phyloP scores from a whole-genome alignment of 139 green algal genomes.

The Coelastrella sp. region DNA sequence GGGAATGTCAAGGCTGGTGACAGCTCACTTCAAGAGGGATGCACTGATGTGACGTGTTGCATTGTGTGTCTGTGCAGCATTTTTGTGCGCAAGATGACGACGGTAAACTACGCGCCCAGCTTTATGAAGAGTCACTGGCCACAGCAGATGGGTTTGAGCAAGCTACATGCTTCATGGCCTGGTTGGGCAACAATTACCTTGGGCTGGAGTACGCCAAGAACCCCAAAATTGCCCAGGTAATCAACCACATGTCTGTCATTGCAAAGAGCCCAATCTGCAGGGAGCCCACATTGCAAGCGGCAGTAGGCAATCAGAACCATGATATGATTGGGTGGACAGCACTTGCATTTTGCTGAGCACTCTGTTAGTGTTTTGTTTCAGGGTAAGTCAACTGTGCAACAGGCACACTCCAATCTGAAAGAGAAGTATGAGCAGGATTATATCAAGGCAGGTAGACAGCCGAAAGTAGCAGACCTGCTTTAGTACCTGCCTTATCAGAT shows the following conservation, averaged over 20 bases:
- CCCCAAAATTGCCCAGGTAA: background rate
- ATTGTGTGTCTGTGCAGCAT: background rate
- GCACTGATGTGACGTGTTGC: too few species aligned
- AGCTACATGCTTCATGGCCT: background rate
- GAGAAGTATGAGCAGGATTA: background rate
- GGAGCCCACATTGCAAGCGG: too few species aligned
- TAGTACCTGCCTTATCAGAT: background rate
- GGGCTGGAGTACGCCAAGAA: slow-evolving; percentile 2
- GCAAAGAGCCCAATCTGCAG: too few species aligned
- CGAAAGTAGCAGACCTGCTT: background rate
- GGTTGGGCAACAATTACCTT: background rate
- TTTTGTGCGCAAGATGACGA: background rate
- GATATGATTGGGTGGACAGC: too few species aligned
- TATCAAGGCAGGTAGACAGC: background rate
- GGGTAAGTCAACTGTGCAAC: background rate
- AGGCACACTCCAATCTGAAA: background rate
- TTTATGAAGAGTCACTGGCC: background rate
- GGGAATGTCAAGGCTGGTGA: too few species aligned
- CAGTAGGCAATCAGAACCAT: too few species aligned
- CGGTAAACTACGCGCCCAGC: background rate
- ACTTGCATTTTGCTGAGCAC: too few species aligned
- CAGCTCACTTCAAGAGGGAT: too few species aligned
- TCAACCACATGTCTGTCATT: too few species aligned
- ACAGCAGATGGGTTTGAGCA: background rate
- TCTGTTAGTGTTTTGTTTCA: too few species aligned